Percentiles rank a stretch among this genome's conserved stretches.
These are phyloP conservation scores for Penicillium odoratum DNA, from an alignment of 495 filamentous ascomycete genomes.

Conservation along the genomic window DNA sequence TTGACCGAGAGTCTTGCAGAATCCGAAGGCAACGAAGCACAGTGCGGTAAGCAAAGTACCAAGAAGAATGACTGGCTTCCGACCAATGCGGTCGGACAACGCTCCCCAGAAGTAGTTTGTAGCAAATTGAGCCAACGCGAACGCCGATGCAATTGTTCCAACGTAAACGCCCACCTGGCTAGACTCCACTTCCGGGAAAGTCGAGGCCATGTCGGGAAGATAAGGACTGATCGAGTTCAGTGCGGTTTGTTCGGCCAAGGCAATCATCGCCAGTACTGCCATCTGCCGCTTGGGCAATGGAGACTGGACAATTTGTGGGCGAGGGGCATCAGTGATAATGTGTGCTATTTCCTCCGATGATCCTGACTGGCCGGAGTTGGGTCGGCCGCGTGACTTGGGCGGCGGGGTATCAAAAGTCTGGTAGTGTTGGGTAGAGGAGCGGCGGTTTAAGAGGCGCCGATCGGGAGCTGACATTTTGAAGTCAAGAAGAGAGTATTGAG, in stretches of 20 bases:
- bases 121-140: slow-evolving; percentile 86
- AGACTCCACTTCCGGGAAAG: slow-evolving; percentile 75
- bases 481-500: slow-evolving; percentile 3
- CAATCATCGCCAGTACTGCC: slow-evolving; percentile 79
- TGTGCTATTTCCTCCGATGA: slow-evolving; percentile 36
- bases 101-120: slow-evolving; percentile 96
- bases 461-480: slow-evolving; percentile 34
- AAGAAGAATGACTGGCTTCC: slow-evolving; percentile 88
- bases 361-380: slow-evolving; percentile 49
- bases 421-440: slow-evolving; percentile 78
- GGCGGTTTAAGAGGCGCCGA: slow-evolving; percentile 46
- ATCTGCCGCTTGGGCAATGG: slow-evolving; percentile 84
- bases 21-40: slow-evolving; percentile 86
- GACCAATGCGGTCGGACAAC: slow-evolving; percentile 82
- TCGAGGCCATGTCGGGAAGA: slow-evolving; percentile 84
- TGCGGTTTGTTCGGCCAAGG: slow-evolving; percentile 90
- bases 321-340: slow-evolving; percentile 30
- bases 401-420: slow-evolving; percentile 94
- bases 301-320: slow-evolving; percentile 40
- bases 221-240: slow-evolving; percentile 97
- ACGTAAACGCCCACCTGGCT: slow-evolving; percentile 83
- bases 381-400: slow-evolving; percentile 73
- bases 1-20: slow-evolving; percentile 79
- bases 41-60: slow-evolving; percentile 78
- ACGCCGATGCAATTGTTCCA: slow-evolving; percentile 82